Evolutionary conservation across 2,329 filamentous ascomycete genomes (phyloP), one percentile per base, ranked within the genome.

Genomic region (Cryphonectria japonica): DNA sequence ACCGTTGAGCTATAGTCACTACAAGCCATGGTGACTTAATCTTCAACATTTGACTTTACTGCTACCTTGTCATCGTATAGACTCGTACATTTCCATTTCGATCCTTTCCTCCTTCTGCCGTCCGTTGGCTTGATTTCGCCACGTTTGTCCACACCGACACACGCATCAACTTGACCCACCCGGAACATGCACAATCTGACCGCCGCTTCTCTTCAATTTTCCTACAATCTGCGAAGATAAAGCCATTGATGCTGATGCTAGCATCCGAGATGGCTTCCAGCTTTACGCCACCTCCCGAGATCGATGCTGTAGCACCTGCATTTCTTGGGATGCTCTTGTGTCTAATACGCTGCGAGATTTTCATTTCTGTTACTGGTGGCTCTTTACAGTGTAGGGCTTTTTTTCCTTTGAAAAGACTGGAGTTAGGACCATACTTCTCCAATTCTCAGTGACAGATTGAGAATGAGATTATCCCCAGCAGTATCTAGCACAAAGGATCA

Each of bases 221-320:
- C 8, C 57, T 60, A 19, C 26, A 66, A 43, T 7, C 19, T 26
- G 39, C 34, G 46, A 50, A 61, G 43, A 29, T 59, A 43, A 26
- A 61, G 61, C 52, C 59, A 64, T 59, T 46, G 32, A 43, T 34
- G 37, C 62, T 41, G 16, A 66, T 54, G 61, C 68, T 57, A 52
- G 43, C 50, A 66, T 50, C 68, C 70, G 65, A 65, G n/a, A 65
- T 67, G 62, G 39, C 39, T 41, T 69, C 59, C 57, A 64, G 66
- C 39, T 19, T 63, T 5, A 67, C 69, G 69, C 66, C 39, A 50
- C n/a, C n/a, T 71, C 64, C 69, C 71, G 66, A 59, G 57, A 50
- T 60, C 41, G 32, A 6, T 34, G 52, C 22, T 46, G 34, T 54
- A 32, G 39, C 41, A 34, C 43, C 3, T 70, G 14, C 22, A 8